Conservation (phyloP, 148 eudicot genomes). For the Agrostemma githago region DNA sequence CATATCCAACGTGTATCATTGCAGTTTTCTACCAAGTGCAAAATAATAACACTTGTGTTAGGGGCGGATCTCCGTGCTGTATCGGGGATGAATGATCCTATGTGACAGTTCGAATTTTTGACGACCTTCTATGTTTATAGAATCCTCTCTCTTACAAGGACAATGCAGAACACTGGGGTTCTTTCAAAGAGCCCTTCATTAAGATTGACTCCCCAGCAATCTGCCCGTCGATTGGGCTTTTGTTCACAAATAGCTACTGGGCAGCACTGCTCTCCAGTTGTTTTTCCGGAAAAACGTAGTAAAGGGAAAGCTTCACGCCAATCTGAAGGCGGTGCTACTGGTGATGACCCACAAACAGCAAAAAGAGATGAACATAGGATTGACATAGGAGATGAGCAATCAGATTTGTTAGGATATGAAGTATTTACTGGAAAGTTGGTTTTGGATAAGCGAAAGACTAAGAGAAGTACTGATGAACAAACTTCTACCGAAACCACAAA, state of each 20-base stretch:
- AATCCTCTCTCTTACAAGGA: conserved; percentile 23
- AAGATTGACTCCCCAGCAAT: conserved; percentile 68
- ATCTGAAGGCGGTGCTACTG: conserved; percentile 33
- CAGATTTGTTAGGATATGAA: conserved; percentile 89
- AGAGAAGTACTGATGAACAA: conserved; percentile 43
- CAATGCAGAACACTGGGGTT: conserved; percentile 74
- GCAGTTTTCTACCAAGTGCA: conserved; percentile 7
- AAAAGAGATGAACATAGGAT: conserved; percentile 81
- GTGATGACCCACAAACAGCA: conserved; percentile 51
- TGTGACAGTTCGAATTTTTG: conserved; percentile 18
- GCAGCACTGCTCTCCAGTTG: conserved; percentile 88
- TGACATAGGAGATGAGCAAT: conserved; percentile 89
- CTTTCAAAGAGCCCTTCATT: conserved; percentile 64
- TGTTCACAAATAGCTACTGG: conserved; percentile 83
- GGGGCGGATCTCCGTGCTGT: conserved; percentile 6
- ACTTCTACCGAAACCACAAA: conserved; percentile 53
- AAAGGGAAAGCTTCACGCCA: conserved; percentile 54
- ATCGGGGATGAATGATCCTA: conserved; percentile 4
- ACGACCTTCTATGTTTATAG: conserved; percentile 22
- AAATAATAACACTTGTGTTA: conserved; percentile 8
- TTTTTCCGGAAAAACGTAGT: conserved; percentile 93
- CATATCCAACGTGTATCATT: conserved; percentile 7
- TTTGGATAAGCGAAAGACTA: conserved; percentile 66
- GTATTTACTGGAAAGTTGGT: conserved; percentile 77
- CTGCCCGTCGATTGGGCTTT: conserved; percentile 71